Conservation (phyloP, 768 basidiomycete genomes). For the Trametes punicea region DNA sequence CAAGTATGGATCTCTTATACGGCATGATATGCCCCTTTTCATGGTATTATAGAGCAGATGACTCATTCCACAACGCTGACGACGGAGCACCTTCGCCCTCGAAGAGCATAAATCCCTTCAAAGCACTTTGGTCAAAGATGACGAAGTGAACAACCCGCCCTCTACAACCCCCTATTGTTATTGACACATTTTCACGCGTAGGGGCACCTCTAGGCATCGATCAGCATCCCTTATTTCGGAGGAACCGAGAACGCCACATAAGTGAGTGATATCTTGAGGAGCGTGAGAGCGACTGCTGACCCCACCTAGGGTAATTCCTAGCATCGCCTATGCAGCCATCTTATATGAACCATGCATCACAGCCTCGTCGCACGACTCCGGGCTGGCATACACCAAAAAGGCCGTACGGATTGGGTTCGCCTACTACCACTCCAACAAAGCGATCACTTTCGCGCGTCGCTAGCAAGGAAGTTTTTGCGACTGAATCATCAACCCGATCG, state of each 20-base stretch:
- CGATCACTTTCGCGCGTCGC: background rate
- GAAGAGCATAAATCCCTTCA: conserved; percentile 16
- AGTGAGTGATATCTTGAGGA: background rate
- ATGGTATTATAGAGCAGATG: background rate
- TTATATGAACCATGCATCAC: background rate
- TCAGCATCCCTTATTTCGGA: conserved; percentile 5
- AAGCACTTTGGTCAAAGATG: conserved; percentile 18
- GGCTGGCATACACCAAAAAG: background rate
- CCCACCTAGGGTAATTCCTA: background rate
- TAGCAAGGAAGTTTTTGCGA: background rate
- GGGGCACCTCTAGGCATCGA: conserved; percentile 8
- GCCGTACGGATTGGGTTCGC: background rate
- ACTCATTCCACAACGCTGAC: background rate
- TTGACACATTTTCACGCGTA: background rate
- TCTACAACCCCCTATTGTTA: too few species aligned
- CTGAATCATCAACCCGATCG: background rate
- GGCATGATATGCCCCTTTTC: background rate
- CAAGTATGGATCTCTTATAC: background rate
- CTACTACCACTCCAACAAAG: conserved; percentile 2
- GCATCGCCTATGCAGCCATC: too few species aligned
- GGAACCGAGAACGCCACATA: conserved; percentile 7
- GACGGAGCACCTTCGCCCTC: conserved; percentile 5
- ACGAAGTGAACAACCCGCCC: conserved; percentile 1
- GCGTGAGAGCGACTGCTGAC: background rate
- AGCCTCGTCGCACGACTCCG: conserved; percentile 1